phyloP scores from a whole-genome alignment of 176 grass and related monocot species.

The Poa pratensis region DNA sequence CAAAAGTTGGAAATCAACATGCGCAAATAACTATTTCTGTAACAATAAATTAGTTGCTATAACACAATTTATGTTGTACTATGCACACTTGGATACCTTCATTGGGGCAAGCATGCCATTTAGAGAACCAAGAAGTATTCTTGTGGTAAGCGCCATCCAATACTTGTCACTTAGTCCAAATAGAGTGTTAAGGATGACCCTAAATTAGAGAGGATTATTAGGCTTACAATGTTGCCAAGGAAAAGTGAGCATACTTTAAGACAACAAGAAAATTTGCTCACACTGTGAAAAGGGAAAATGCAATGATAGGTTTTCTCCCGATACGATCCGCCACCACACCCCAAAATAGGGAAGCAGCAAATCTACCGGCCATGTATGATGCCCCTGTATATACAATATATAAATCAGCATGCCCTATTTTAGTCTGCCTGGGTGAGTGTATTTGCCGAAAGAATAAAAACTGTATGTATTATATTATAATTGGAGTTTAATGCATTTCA shows the following conservation, averaged over 20 bases:
- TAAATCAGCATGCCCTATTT: background rate
- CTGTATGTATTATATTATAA: background rate
- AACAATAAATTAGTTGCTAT: background rate
- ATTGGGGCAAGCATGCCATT: constrained; percentile 70
- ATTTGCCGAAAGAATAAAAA: background rate
- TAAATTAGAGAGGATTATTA: constrained; percentile 39
- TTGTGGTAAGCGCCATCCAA: constrained; percentile 76
- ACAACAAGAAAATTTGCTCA: constrained; percentile 42
- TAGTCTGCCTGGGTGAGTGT: background rate
- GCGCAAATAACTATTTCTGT: background rate
- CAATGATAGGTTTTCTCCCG: constrained; percentile 79
- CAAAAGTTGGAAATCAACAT: background rate
- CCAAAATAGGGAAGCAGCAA: constrained; percentile 67
- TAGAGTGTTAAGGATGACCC: constrained; percentile 71
- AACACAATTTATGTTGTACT: background rate
- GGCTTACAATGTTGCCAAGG: background rate
- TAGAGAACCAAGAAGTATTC: constrained; percentile 70
- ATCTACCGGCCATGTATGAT: constrained; percentile 85
- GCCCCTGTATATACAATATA: constrained; percentile 57
- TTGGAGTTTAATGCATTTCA: background rate
- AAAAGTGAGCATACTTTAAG: background rate
- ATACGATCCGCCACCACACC: constrained; percentile 72
- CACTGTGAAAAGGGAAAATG: constrained; percentile 66
- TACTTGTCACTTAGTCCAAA: constrained; percentile 75
- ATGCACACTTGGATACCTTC: constrained; percentile 24